phyloP scores from a whole-genome alignment of 176 grass and related monocot genomes.

The Lolium multiflorum region DNA sequence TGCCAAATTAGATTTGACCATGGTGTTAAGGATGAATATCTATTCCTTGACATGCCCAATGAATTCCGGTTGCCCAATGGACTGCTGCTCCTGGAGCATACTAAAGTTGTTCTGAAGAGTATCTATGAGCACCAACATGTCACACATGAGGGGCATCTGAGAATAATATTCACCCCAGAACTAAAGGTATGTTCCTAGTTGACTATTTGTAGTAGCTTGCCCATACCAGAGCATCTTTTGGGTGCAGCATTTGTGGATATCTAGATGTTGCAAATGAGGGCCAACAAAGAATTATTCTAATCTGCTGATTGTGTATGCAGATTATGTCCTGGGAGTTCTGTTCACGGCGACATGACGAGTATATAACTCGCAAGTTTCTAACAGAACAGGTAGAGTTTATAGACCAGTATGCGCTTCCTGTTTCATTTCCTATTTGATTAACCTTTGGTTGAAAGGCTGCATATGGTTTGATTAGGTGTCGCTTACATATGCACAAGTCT shows the following conservation, averaged over 20 bases:
- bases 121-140: constrained; percentile 93
- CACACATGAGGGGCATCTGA: constrained; percentile 83
- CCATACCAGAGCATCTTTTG: constrained; percentile 9
- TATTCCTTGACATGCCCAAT: constrained; percentile 85
- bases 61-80: constrained; percentile 83
- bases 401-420: background rate
- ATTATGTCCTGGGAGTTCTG: constrained; percentile 99
- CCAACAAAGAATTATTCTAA: constrained; percentile 48
- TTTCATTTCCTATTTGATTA: constrained; percentile 16
- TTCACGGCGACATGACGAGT: constrained; percentile 82
- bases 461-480: background rate
- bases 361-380: constrained; percentile 79
- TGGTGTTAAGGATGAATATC: constrained; percentile 85
- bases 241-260: constrained; percentile 38
- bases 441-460: background rate
- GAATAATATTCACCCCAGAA: constrained; percentile 97
- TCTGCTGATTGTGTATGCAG: constrained; percentile 52
- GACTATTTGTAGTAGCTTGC: constrained; percentile 21
- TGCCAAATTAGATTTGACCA: constrained; percentile 98
- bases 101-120: constrained; percentile 90
- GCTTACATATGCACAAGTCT: background rate
- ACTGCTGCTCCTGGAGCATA: constrained; percentile 82
- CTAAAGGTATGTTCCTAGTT: constrained; percentile 68
- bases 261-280: constrained; percentile 54
- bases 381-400: constrained; percentile 75